Conservation (phyloP, 306 rosid species). For the Medicago lupulina region DNA sequence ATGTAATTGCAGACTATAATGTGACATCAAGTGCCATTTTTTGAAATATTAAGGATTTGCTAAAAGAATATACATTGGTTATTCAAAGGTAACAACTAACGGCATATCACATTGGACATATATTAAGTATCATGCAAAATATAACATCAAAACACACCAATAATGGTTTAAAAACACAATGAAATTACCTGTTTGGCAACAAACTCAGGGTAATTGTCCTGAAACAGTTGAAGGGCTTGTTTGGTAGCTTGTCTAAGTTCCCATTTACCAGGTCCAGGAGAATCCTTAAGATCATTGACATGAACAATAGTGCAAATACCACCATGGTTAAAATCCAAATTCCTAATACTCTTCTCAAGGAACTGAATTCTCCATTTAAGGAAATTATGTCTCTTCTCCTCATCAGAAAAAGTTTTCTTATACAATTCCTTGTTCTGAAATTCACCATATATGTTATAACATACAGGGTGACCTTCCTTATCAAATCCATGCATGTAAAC, state of each 20-base stretch:
- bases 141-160: not conserved
- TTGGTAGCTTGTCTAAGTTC: constrained; percentile 80
- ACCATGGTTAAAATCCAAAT: constrained; percentile 69
- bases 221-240: constrained; percentile 72
- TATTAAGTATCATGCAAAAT: not conserved
- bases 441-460: constrained; percentile 72
- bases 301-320: constrained; percentile 71
- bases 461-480: constrained; percentile 80
- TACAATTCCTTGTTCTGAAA: constrained; percentile 68
- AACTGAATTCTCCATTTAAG: constrained; percentile 74
- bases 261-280: constrained; percentile 77
- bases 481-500: constrained; percentile 74
- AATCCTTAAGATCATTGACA: constrained; percentile 73
- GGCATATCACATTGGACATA: not conserved
- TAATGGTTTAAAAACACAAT: not conserved
- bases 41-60: too few relatives aligned
- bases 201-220: constrained; percentile 81
- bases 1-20: too few relatives aligned
- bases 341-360: constrained; percentile 72
- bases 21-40: not conserved
- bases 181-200: constrained; percentile 72
- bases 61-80: too few relatives aligned
- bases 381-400: constrained; percentile 65
- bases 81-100: too few relatives aligned
- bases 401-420: constrained; percentile 67